Evolutionary conservation across 2,329 filamentous ascomycete species (phyloP), one percentile per base, ranked within the genome.

Genomic region (Ceratocystis alfenasii): DNA sequence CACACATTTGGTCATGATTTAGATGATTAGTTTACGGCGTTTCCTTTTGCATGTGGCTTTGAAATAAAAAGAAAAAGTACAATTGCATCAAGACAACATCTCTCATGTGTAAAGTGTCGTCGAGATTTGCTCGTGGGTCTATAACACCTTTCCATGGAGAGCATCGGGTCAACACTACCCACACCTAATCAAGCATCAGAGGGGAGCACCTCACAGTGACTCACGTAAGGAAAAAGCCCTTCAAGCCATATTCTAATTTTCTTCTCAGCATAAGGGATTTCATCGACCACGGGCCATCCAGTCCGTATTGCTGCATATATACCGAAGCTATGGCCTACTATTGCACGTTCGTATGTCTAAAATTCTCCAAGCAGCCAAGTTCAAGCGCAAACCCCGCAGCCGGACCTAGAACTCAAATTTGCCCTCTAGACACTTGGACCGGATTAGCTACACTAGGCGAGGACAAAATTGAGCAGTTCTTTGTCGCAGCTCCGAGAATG

Each of bases 1-100:
- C 30, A 59, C 53, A 53, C 46, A 28, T 65, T 59, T 57, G 65
- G 62, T 63, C 62, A 68, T 63, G 65, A 67, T 65, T 65, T 68
- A 67, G 65, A 69, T 62, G 59, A 64, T 36, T 30, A 61, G 41
- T 63, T 57, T 64, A 46, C 30, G 65, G 65, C 55, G 62, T 65
- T 67, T 61, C n/a, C 22, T 59, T 59, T 36, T 59, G 17, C 28
- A n/a, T 64, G 53, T 60, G 65, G 20, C 28, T 61, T 64, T 44
- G 36, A 15, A 41, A 41, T 41, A 41, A 59, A 66, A 55, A 65
- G 3, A 48, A 55, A 62, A 62, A 59, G 33, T 59, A 59, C 62
- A 61, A 60, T 33, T 65, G n/a, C 48, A 44, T 64, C 30, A 64
- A 28, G 53, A 55, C 22, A 57, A 36, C 45, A 44, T 17, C 28